phyloP scores from a whole-genome alignment of 2,329 filamentous ascomycete genomes.

The Alternaria postmessia region DNA sequence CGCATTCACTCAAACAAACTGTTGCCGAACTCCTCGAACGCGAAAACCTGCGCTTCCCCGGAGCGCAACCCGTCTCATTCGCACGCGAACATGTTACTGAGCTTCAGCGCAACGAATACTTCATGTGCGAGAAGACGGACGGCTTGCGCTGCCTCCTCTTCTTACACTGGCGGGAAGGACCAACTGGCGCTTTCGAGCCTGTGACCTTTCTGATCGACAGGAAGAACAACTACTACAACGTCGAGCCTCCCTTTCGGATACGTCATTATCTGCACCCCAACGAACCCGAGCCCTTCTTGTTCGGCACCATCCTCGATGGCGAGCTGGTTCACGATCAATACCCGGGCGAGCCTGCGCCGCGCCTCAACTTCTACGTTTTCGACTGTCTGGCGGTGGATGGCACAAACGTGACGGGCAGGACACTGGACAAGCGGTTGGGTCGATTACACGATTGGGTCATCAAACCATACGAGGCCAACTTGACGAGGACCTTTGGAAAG shows the following conservation, averaged over 20 bases:
- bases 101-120: slow-evolving; percentile 86
- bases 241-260: slow-evolving; percentile 79
- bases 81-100: slow-evolving; percentile 81
- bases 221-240: slow-evolving; percentile 95
- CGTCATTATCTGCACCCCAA: slow-evolving; percentile 70
- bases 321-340: slow-evolving; percentile 89
- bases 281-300: slow-evolving; percentile 71
- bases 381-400: slow-evolving; percentile 87
- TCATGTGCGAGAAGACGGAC: slow-evolving; percentile 97
- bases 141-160: slow-evolving; percentile 96
- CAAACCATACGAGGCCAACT: slow-evolving; percentile 71
- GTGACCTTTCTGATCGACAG: slow-evolving; percentile 94
- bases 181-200: slow-evolving; percentile 28
- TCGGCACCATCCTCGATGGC: slow-evolving; percentile 84
- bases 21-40: slow-evolving; percentile 80
- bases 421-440: slow-evolving; percentile 86
- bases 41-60: slow-evolving; percentile 75
- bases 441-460: slow-evolving; percentile 84
- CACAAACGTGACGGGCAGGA: slow-evolving; percentile 76
- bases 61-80: slow-evolving; percentile 94
- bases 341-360: slow-evolving; percentile 67
- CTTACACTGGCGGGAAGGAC: slow-evolving; percentile 70
- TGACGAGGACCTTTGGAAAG: slow-evolving; percentile 55
- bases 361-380: slow-evolving; percentile 86
- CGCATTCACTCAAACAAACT: slow-evolving; percentile 69